phyloP scores from a whole-genome alignment of 1,284 basidiomycete genomes.

The Cutaneotrichosporon mucoides region DNA sequence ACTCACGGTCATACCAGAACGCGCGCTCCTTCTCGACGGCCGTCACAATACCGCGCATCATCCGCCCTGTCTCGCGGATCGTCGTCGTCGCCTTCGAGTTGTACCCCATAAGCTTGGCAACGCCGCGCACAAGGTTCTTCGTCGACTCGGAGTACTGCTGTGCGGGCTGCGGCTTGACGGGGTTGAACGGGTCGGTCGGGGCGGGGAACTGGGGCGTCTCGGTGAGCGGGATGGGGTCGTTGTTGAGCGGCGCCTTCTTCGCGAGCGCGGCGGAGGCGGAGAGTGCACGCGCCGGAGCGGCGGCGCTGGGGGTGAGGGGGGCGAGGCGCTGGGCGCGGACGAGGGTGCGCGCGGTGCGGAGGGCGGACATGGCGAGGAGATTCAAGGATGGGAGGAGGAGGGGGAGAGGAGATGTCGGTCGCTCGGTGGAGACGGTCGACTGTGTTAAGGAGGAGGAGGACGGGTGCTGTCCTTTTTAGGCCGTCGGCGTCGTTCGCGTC shows the following conservation, averaged over 20 bases:
- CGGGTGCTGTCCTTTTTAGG: too few relatives aligned
- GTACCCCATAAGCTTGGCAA: slow-evolving; percentile 55
- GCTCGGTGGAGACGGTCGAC: too few relatives aligned
- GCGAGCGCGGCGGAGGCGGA: slow-evolving; percentile 3
- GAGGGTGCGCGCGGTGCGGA: slow-evolving; percentile 15
- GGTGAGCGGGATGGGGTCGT: neutral
- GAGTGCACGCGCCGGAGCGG: slow-evolving; percentile 3
- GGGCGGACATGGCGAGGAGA: slow-evolving; percentile 13
- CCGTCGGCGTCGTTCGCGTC: too few relatives aligned
- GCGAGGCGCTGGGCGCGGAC: neutral
- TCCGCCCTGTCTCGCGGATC: slow-evolving; percentile 55
- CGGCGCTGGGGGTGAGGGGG: neutral
- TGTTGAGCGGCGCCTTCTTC: slow-evolving; percentile 8
- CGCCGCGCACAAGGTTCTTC: slow-evolving; percentile 32
- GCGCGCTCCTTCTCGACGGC: slow-evolving; percentile 49
- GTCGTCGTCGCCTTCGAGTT: slow-evolving; percentile 53
- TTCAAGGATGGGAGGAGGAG: too few relatives aligned
- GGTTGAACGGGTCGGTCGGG: slow-evolving; percentile 39
- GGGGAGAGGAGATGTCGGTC: too few relatives aligned
- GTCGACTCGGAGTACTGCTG: slow-evolving; percentile 35
- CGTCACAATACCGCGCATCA: slow-evolving; percentile 55
- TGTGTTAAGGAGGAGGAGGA: too few relatives aligned
- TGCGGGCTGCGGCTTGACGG: slow-evolving; percentile 1
- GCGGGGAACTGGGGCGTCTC: slow-evolving; percentile 38
- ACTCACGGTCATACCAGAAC: slow-evolving; percentile 52